Evolutionary conservation across 2,329 filamentous ascomycete species (phyloP).

Genomic region (Xylariaceae sp.): DNA sequence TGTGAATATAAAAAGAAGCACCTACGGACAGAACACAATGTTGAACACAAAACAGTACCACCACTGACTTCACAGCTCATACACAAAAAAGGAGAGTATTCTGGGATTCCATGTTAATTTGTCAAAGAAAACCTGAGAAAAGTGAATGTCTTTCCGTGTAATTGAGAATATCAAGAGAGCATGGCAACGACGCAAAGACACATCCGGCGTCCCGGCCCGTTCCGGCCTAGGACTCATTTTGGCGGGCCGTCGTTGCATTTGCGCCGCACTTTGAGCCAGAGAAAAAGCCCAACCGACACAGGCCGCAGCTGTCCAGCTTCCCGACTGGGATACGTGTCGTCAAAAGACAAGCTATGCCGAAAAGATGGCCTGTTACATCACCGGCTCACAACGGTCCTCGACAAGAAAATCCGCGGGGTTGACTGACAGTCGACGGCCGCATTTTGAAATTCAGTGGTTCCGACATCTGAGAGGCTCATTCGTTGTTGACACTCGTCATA

Average conservation of each 20-base stretch:
- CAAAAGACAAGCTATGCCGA: background rate
- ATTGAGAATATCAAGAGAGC: no score
- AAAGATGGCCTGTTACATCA: background rate
- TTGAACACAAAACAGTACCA: background rate
- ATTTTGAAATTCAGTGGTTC: background rate
- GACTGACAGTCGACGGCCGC: background rate
- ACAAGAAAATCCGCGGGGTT: no score
- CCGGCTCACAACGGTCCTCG: no score
- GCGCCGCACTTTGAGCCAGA: background rate
- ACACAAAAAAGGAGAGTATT: no score
- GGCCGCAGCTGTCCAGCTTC: no score
- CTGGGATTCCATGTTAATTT: no score
- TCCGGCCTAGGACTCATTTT: background rate
- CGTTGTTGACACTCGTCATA: no score
- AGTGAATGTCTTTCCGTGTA: no score
- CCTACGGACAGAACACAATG: no score
- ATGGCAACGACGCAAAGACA: background rate
- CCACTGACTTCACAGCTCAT: background rate
- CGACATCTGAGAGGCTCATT: background rate
- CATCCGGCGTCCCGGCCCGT: background rate
- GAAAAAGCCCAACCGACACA: background rate
- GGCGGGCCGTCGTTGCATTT: background rate
- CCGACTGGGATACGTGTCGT: no score
- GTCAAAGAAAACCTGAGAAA: no score
- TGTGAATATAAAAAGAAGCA: background rate